A percentile compares a stretch with the other conserved stretches of the same genome.
phyloP scores from a whole-genome alignment of 805 yeast species.

The Candida succiphila region DNA sequence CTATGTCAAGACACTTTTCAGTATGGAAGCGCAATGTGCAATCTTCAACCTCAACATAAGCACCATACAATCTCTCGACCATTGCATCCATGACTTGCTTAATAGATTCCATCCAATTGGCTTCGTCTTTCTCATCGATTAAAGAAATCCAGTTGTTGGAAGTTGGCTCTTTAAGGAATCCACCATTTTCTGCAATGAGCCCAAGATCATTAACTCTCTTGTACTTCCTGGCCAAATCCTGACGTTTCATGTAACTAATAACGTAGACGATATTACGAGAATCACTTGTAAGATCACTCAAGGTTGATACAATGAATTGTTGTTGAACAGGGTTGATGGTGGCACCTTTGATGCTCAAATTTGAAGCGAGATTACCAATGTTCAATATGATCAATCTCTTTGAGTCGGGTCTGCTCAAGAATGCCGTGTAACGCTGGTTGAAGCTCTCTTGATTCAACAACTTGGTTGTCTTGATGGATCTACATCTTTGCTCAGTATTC shows the following conservation, averaged over 20 bases:
- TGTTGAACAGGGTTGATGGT: conserved; percentile 47
- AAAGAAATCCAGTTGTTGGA: conserved; percentile 51
- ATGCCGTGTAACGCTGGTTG: conserved; percentile 19
- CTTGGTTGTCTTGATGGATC: conserved; percentile 9
- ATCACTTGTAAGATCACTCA: conserved; percentile 50
- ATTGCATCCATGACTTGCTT: conserved; percentile 44
- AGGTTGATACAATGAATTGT: conserved; percentile 43
- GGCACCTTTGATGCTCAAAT: conserved; percentile 21
- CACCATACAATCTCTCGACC: conserved; percentile 73
- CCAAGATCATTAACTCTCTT: conserved; percentile 64
- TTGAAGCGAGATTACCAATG: conserved; percentile 33
- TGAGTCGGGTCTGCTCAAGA: conserved; percentile 16
- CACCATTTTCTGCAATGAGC: conserved; percentile 86
- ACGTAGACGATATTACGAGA: conserved; percentile 61
- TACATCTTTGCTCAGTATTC: conserved; percentile 24
- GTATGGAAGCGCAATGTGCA: conserved; percentile 72
- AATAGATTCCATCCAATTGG: conserved; percentile 53
- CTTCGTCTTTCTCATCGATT: conserved; percentile 37
- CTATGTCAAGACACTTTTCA: conserved; percentile 51
- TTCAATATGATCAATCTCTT: conserved; percentile 42
- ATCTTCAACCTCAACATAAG: conserved; percentile 62
- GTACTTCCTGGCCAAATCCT: conserved; percentile 59
- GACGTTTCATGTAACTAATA: conserved; percentile 52
- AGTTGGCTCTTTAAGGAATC: conserved; percentile 51
- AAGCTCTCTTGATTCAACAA: conserved; percentile 25